Base-by-base conservation (phyloP, 1,284 basidiomycete species). In the Melampsora abietis-canadensis region DNA sequence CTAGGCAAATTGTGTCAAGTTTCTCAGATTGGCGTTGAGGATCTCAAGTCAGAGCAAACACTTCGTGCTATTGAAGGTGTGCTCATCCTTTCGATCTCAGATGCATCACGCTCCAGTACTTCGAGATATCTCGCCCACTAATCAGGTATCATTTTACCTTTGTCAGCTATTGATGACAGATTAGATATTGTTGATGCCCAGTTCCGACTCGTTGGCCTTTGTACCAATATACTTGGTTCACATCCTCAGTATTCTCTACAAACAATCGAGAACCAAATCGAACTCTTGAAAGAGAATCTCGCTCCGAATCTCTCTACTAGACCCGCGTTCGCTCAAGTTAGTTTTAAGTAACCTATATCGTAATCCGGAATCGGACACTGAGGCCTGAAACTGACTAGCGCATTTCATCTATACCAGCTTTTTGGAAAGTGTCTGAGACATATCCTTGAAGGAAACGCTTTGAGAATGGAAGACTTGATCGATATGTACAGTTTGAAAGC, bases 1-100 rank as follows among this genome's bases (percentile, higher is more conserved):
- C 87, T 98, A 37, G 90, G 90, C 59, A 98, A 98, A 83, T 86
- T 98, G 6, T 85, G 90, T 0, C 88, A 91, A 75, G 85, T 97
- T 8, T 90, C 91, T 7, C 87, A 90, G 76, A 81, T 89, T 76
- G 87, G 89, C 77, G 76, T 76, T 10, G 66, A 76, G 54, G 59
- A 78, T 10, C 78, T 82, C 21, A 74, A 70, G 8, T 73, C 77
- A 0, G 79, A 79, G 17, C 54, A 62, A 0, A 77, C 77, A 0
- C 81, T 83, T 68, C 78, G 79, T 63, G 75, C 78, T 24, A 79
- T 84, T 51, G 82, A 84, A 69, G 76, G 77, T 79, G 12, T 27
- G 75, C 48, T 2, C 30, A 2, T 27, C 14, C 5, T 59, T 2
- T 4, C 57, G 24, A 8, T 60, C 0, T 34, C 15, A 46, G 14